phyloP scores from a whole-genome alignment of 148 eudicot species.

The Suaeda aralocaspica region DNA sequence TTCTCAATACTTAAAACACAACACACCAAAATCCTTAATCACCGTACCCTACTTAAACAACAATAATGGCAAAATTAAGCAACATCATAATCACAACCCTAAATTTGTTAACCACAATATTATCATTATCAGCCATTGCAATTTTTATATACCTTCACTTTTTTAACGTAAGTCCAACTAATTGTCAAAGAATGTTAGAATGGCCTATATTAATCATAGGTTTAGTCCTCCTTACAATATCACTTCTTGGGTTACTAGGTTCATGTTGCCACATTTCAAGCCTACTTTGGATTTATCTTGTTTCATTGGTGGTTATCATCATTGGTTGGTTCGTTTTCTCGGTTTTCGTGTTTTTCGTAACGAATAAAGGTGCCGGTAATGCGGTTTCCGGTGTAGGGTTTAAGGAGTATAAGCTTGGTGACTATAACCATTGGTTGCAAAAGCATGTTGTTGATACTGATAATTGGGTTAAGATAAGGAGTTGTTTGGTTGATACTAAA shows the following conservation, averaged over 20 bases:
- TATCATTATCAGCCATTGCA: conserved; percentile 27
- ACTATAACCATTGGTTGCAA: conserved; percentile 46
- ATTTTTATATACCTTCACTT: conserved; percentile 28
- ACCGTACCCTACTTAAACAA: background rate
- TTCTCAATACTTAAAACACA: background rate
- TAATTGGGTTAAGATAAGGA: conserved; percentile 39
- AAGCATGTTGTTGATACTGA: conserved; percentile 34
- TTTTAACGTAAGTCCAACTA: conserved; percentile 24
- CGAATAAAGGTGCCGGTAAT: conserved; percentile 44
- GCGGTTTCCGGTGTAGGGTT: conserved; percentile 39
- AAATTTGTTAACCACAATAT: conserved; percentile 30
- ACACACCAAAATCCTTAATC: background rate
- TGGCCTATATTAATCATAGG: conserved; percentile 34
- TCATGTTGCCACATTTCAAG: conserved; percentile 27
- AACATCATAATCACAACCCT: conserved; percentile 31
- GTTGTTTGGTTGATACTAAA: conserved; percentile 43
- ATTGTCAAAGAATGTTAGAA: conserved; percentile 33
- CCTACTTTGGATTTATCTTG: conserved; percentile 39
- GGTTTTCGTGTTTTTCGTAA: conserved; percentile 35
- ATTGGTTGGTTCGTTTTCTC: conserved; percentile 30
- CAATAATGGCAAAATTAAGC: conserved; percentile 35
- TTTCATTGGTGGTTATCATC: conserved; percentile 29
- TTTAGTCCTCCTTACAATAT: conserved; percentile 24
- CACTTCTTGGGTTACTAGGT: conserved; percentile 38
- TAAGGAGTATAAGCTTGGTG: conserved; percentile 40